A percentile compares a stretch with the other conserved stretches of the same genome.
These are phyloP conservation scores for Epichloe sibirici DNA, from an alignment of 2,329 filamentous ascomycete species.

Conservation along the genomic window DNA sequence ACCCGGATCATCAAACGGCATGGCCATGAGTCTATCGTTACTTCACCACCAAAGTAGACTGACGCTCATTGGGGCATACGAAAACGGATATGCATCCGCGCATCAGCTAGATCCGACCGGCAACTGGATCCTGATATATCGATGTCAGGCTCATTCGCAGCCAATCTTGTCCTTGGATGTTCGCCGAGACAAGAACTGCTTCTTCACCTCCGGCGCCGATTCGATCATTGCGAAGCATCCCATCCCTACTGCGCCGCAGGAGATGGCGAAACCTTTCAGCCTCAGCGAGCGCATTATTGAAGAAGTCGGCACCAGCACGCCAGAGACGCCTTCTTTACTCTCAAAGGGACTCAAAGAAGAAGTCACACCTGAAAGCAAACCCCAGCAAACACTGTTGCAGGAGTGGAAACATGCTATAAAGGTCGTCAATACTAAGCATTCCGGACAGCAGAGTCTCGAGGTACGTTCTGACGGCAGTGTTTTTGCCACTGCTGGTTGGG, in stretches of 20 bases:
- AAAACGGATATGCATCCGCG: slow-evolving; percentile 66
- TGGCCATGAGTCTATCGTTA: slow-evolving; percentile 76
- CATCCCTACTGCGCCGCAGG: slow-evolving; percentile 31
- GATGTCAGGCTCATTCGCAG: slow-evolving; percentile 58
- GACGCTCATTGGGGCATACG: slow-evolving; percentile 65
- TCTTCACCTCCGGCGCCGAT: slow-evolving; percentile 75
- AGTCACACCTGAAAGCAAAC: neutral
- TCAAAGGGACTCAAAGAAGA: slow-evolving; percentile 12
- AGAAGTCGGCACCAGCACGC: slow-evolving; percentile 7
- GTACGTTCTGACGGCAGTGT: slow-evolving; percentile 72
- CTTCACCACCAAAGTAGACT: slow-evolving; percentile 39
- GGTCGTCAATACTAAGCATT: slow-evolving; percentile 65
- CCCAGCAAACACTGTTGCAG: slow-evolving; percentile 11
- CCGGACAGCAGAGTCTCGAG: slow-evolving; percentile 72
- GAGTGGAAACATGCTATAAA: slow-evolving; percentile 41
- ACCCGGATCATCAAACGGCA: slow-evolving; percentile 47
- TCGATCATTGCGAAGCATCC: slow-evolving; percentile 66
- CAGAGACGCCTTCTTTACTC: slow-evolving; percentile 12
- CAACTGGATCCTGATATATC: slow-evolving; percentile 45
- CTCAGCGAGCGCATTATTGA: slow-evolving; percentile 4
- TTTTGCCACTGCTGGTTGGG: slow-evolving; percentile 89
- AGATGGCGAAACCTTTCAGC: slow-evolving; percentile 8
- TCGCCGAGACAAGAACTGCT: slow-evolving; percentile 38
- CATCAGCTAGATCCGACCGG: slow-evolving; percentile 36
- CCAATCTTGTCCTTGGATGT: slow-evolving; percentile 67